A percentile compares a stretch with the other conserved stretches of the same genome.
These are phyloP conservation scores for Aureobasidium namibiae DNA, from an alignment of 2,329 filamentous ascomycete genomes.

Conservation along the genomic window DNA sequence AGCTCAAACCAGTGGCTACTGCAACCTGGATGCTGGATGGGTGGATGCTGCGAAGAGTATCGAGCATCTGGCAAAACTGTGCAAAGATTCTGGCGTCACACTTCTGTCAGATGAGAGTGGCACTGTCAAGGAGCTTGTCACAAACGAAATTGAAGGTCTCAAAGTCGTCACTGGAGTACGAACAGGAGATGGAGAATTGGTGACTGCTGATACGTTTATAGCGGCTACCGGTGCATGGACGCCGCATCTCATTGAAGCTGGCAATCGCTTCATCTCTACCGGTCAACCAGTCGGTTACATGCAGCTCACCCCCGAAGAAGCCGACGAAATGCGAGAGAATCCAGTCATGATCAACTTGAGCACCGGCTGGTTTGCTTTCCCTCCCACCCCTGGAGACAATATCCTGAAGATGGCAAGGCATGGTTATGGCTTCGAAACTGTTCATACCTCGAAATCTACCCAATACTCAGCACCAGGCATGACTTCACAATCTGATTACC, in stretches of 20 bases:
- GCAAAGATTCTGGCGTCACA: neutral
- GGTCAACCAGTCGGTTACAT: conserved; percentile 73
- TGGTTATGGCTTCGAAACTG: conserved; percentile 31
- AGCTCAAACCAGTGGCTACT: neutral
- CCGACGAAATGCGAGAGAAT: conserved; percentile 51
- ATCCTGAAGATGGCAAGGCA: conserved; percentile 40
- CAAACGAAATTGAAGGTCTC: too few relatives aligned
- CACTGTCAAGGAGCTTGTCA: neutral
- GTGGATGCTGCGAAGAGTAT: neutral
- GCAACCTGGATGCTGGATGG: neutral
- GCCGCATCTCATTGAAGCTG: conserved; percentile 17
- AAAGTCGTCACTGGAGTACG: neutral
- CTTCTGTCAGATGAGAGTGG: neutral
- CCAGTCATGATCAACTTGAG: conserved; percentile 64
- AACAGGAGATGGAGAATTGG: neutral
- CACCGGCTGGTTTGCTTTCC: conserved; percentile 62
- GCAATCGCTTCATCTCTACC: conserved; percentile 46
- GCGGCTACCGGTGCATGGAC: conserved; percentile 23
- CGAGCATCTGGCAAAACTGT: neutral
- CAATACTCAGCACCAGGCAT: conserved; percentile 15
- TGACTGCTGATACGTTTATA: conserved; percentile 17
- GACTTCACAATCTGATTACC: neutral
- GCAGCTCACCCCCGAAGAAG: conserved; percentile 59
- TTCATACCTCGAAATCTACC: conserved; percentile 27
- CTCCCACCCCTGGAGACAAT: conserved; percentile 40